Evolutionary conservation across 352 stramenopile species (phyloP).

Genomic region (Chrysophaeum taylorii): DNA sequence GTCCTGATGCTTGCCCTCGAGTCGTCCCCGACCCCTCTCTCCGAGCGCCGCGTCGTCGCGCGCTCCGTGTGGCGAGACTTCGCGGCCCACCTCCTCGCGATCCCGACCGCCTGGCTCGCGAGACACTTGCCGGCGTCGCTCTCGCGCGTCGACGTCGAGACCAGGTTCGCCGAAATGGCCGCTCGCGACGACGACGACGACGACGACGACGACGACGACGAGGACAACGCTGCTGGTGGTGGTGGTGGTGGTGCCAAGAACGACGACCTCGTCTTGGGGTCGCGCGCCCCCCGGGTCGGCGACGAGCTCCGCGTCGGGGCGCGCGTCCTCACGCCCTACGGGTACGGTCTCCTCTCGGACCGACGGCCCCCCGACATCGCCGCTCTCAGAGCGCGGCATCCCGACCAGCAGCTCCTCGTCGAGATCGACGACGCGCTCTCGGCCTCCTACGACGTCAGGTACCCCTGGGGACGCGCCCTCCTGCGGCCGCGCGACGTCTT

Average conservation of each 20-base stretch:
- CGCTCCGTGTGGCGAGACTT: slow-evolving; percentile 55
- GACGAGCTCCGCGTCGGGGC: neutral
- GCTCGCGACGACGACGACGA: too few relatives aligned
- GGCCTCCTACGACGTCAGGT: neutral
- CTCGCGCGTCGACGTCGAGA: neutral
- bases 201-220: neutral
- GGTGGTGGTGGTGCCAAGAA: too few relatives aligned
- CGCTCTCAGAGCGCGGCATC: too few relatives aligned
- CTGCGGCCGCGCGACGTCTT: slow-evolving; percentile 1
- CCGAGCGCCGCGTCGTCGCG: slow-evolving; percentile 47
- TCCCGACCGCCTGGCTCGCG: slow-evolving; percentile 45
- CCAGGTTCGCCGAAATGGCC: too few relatives aligned
- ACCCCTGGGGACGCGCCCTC: neutral
- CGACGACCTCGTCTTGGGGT: neutral
- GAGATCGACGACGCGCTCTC: neutral
- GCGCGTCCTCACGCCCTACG: neutral
- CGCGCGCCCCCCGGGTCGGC: neutral
- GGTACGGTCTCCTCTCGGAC: too few relatives aligned
- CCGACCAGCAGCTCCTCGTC: too few relatives aligned
- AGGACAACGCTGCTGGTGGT: too few relatives aligned
- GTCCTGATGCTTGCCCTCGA: slow-evolving; percentile 56
- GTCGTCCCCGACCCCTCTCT: slow-evolving; percentile 38
- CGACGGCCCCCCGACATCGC: too few relatives aligned
- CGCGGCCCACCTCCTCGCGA: slow-evolving; percentile 47
- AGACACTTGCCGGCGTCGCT: neutral